Evolutionary conservation across 495 filamentous ascomycete species (phyloP).

Genomic region (Tuber umbilicatum): DNA sequence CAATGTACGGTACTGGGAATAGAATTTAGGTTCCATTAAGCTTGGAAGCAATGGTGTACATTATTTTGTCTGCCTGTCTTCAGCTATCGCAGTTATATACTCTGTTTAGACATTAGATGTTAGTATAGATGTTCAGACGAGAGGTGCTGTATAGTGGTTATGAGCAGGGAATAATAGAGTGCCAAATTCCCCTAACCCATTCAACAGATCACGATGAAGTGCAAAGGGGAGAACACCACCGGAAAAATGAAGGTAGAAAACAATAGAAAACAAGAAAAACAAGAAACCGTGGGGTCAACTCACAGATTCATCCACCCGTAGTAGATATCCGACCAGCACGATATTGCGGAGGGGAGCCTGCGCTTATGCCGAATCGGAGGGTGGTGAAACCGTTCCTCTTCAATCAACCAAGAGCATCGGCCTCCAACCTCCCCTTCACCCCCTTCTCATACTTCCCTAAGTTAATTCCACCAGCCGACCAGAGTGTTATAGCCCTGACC

Average conservation of each 20-base stretch:
- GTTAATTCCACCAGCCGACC: slow-evolving; percentile 24
- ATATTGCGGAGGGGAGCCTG: neutral
- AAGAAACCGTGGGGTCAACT: neutral
- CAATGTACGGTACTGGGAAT: neutral
- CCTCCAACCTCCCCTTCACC: slow-evolving; percentile 20
- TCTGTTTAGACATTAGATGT: neutral
- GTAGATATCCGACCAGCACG: neutral
- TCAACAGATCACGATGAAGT: neutral
- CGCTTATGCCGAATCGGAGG: neutral
- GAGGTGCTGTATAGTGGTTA: neutral
- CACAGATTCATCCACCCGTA: neutral
- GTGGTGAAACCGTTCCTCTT: neutral
- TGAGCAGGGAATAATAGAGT: neutral
- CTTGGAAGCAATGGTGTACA: neutral
- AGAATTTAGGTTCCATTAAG: neutral
- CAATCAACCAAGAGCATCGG: neutral
- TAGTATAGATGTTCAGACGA: neutral
- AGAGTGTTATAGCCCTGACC: slow-evolving; percentile 34
- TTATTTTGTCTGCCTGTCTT: neutral
- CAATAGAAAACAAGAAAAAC: neutral
- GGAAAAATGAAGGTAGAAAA: neutral
- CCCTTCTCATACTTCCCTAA: slow-evolving; percentile 22
- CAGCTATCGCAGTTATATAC: neutral
- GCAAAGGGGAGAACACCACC: neutral
- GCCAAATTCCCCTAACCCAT: slow-evolving; percentile 1